Conservation (phyloP, 345 rosid genomes). For the Xanthoceras sorbifolium region DNA sequence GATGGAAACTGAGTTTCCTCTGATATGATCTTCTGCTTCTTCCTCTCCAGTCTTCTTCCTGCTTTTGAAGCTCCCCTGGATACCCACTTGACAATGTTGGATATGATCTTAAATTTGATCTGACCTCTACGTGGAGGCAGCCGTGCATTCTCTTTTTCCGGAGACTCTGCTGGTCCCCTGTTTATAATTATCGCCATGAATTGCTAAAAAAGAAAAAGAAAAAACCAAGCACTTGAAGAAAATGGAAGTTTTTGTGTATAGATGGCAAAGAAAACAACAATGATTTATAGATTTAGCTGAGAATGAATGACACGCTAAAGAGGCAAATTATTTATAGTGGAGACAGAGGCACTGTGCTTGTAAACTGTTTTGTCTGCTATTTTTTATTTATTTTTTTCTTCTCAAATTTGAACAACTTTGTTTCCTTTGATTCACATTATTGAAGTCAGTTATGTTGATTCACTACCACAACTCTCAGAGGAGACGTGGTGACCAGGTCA, state of each 20-base stretch:
- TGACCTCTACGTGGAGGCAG: slow-evolving; percentile 43
- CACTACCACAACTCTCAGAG: not conserved
- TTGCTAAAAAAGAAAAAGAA: not conserved
- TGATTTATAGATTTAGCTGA: not conserved
- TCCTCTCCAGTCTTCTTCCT: slow-evolving; percentile 12
- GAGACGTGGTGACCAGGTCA: not conserved
- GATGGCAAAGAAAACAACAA: not conserved
- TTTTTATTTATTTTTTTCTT: not conserved
- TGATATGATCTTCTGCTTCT: slow-evolving; percentile 6
- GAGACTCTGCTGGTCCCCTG: not conserved
- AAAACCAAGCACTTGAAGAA: not conserved
- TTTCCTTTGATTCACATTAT: not conserved
- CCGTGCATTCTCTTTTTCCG: slow-evolving; percentile 11
- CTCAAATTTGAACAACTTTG: not conserved
- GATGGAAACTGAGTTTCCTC: not conserved
- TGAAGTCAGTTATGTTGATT: not conserved
- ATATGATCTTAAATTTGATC: slow-evolving; percentile 28
- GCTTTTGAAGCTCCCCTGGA: not conserved
- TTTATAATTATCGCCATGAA: slow-evolving; percentile 8
- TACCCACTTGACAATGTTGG: slow-evolving; percentile 18
- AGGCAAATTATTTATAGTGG: not conserved
- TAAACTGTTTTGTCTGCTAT: not conserved
- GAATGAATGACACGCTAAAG: not conserved
- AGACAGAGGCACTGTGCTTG: not conserved
- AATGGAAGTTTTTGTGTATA: not conserved